These are phyloP conservation scores for Leonotis leonurus DNA, from an alignment of 257 asterid genomes.

Conservation along the genomic window DNA sequence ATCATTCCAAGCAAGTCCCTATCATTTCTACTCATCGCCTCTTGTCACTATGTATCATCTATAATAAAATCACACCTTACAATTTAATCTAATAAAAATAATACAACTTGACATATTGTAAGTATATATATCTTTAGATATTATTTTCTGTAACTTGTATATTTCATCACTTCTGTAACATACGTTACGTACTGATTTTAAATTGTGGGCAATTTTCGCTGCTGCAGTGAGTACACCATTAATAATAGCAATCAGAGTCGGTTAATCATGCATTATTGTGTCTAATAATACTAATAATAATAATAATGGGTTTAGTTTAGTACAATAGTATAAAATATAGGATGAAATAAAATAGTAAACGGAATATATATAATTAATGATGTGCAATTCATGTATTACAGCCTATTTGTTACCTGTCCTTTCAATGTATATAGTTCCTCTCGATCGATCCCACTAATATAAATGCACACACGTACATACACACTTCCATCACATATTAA, in stretches of 20 bases:
- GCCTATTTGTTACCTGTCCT: slow-evolving; percentile 19
- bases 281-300: too few species aligned
- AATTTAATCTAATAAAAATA: not conserved
- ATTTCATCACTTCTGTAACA: not conserved
- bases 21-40: slow-evolving; percentile 10
- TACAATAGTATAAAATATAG: not conserved
- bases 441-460: not conserved
- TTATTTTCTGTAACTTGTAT: not conserved
- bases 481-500: not conserved
- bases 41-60: not conserved
- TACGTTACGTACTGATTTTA: not conserved
- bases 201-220: too few species aligned
- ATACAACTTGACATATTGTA: not conserved
- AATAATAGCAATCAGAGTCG: too few species aligned
- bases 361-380: too few species aligned
- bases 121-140: too few species aligned
- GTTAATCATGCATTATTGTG: not conserved
- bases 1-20: slow-evolving; percentile 28
- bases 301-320: too few species aligned
- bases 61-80: too few species aligned
- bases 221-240: too few species aligned
- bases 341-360: too few species aligned
- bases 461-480: not conserved
- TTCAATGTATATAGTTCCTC: not conserved
- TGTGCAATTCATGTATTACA: slow-evolving; percentile 7